These are phyloP conservation scores for button mushroom (Agaricus bisporus) DNA, from an alignment of 768 basidiomycete genomes.

Conservation along the genomic window DNA sequence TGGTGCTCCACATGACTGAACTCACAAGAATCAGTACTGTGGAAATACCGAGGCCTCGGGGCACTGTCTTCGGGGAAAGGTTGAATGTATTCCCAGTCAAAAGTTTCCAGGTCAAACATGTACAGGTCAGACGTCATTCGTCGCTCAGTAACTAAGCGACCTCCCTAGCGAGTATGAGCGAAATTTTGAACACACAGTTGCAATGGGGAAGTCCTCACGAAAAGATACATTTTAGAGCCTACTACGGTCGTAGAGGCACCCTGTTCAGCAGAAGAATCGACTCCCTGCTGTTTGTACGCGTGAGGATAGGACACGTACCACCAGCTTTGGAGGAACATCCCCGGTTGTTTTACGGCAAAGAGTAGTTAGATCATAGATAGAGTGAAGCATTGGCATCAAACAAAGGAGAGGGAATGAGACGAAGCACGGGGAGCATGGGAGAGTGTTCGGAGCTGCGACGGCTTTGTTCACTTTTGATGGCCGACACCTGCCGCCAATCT, in stretches of 20 bases:
- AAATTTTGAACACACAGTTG: not conserved
- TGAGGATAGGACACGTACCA: conserved; percentile 46
- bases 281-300: not conserved
- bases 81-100: conserved; percentile 70
- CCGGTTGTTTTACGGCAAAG: conserved; percentile 79
- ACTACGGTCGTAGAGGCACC: conserved; percentile 91
- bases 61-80: conserved; percentile 59
- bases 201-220: conserved; percentile 41
- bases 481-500: conserved; percentile 6
- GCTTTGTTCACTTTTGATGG: conserved; percentile 13
- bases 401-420: conserved; percentile 4
- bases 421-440: conserved; percentile 13
- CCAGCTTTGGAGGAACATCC: conserved; percentile 83
- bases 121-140: conserved; percentile 90
- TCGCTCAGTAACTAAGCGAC: conserved; percentile 79
- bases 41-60: conserved; percentile 89
- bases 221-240: conserved; percentile 84
- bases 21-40: conserved; percentile 82
- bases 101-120: conserved; percentile 77
- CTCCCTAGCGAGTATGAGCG: conserved; percentile 48
- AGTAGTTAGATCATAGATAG: conserved; percentile 86
- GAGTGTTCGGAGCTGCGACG: conserved; percentile 11
- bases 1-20: conserved; percentile 10
- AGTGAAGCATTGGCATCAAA: conserved; percentile 46
- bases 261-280: conserved; percentile 28